These are phyloP conservation scores for Melanomma pulvis-pyrius DNA, from an alignment of 495 filamentous ascomycete genomes.

Conservation along the genomic window DNA sequence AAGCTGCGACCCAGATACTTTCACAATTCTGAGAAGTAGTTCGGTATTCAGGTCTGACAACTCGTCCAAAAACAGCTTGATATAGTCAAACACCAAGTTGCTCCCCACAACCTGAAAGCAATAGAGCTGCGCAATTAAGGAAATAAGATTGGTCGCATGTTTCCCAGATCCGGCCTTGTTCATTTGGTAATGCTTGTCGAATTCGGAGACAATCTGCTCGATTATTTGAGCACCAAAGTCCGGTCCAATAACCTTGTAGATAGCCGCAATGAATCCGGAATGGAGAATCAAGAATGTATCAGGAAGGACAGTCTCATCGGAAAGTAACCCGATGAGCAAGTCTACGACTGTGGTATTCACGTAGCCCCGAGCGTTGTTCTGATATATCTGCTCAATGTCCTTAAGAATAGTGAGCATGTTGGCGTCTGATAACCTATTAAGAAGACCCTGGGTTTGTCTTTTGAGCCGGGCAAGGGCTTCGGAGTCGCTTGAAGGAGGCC, in stretches of 20 bases:
- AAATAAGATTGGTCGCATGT: constrained; percentile 75
- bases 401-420: constrained; percentile 78
- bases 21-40: constrained; percentile 80
- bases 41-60: constrained; percentile 91
- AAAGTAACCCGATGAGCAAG: constrained; percentile 72
- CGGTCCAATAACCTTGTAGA: constrained; percentile 82
- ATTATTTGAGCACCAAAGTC: constrained; percentile 86
- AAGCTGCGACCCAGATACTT: constrained; percentile 61
- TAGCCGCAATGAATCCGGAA: constrained; percentile 83
- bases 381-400: constrained; percentile 82
- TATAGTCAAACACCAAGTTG: constrained; percentile 85
- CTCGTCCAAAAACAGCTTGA: constrained; percentile 71
- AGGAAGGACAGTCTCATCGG: constrained; percentile 71
- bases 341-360: constrained; percentile 78
- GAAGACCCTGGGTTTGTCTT: constrained; percentile 79
- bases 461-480: constrained; percentile 71
- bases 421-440: constrained; percentile 91
- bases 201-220: constrained; percentile 72
- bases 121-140: constrained; percentile 84
- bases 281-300: constrained; percentile 91
- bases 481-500: constrained; percentile 59
- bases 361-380: constrained; percentile 75
- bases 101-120: constrained; percentile 86
- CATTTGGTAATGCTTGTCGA: constrained; percentile 56
- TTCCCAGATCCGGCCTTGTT: constrained; percentile 57